These are phyloP conservation scores for Acanthamoeba sp. DNA, from an alignment of 208 protist genomes.

Conservation along the genomic window DNA sequence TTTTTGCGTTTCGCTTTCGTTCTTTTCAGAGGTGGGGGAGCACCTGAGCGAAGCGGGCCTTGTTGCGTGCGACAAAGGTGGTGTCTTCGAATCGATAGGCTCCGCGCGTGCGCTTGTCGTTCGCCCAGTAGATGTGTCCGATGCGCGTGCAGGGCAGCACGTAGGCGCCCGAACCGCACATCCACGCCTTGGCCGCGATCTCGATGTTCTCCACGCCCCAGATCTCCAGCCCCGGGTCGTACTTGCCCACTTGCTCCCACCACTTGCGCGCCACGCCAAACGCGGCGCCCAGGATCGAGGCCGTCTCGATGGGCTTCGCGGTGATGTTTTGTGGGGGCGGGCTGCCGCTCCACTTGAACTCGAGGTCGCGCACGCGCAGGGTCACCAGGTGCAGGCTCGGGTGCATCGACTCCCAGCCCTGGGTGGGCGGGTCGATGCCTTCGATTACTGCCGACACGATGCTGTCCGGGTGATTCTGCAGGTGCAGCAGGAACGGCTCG, in stretches of 20 bases:
- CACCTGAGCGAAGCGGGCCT: conserved; percentile 23
- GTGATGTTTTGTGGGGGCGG: not conserved
- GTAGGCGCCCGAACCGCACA: conserved; percentile 33
- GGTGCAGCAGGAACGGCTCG: conserved; percentile 17
- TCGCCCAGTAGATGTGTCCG: conserved; percentile 38
- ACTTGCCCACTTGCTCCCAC: conserved; percentile 16
- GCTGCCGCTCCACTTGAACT: conserved; percentile 37
- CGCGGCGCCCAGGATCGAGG: not conserved
- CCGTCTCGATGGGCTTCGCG: not conserved
- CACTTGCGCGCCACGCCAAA: conserved; percentile 18
- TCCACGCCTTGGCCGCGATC: conserved; percentile 60
- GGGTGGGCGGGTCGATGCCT: not conserved
- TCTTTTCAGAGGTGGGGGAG: not conserved
- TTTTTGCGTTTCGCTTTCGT: not conserved
- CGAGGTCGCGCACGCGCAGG: conserved; percentile 22
- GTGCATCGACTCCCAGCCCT: not conserved
- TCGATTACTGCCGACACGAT: conserved; percentile 6
- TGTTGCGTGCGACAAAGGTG: conserved; percentile 38
- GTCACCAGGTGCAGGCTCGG: conserved; percentile 11
- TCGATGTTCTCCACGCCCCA: conserved; percentile 64
- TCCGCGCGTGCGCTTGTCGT: conserved; percentile 39
- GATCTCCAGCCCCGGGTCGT: conserved; percentile 36
- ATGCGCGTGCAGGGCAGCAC: conserved; percentile 16
- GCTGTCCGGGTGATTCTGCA: conserved; percentile 23
- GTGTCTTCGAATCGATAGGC: conserved; percentile 16